Evolutionary conservation across 768 basidiomycete genomes (phyloP), one percentile per base, ranked within the genome.

Genomic region (Leccinum uliginosum): DNA sequence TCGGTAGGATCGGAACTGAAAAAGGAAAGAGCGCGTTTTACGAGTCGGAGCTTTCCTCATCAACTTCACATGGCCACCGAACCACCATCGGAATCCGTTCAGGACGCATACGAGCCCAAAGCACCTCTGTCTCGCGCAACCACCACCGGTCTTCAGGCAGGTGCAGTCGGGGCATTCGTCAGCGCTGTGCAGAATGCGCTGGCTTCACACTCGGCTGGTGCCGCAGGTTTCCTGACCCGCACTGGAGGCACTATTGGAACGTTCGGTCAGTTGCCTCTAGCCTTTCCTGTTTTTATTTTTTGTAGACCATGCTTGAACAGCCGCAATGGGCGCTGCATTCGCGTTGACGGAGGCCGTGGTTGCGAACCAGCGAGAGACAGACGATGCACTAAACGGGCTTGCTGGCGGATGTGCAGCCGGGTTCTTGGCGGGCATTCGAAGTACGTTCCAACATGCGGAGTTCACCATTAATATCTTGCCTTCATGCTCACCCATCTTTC

Each of bases 351-450:
- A 96, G 70, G 78, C 90, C 6, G 74, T 79, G 27, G 83, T 91
- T 21, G 91, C 91, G 54, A 98, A 98, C 73, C 75, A 84, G 58
- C 83, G 93, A 54, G 79, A 84, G 72, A 84, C 76, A 61, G 80
- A 92, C 60, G 95, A 98, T 69, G 78, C 87, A 43, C 65, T 90
- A 59, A 97, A 93, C 65, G 88, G 89, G 50, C 87, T 87, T 47
- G 83, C 84, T 51, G 94, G 90, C 54, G 94, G 89, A 55, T 96
- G 93, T 75, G 93, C 93, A 49, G 93, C 93, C 51, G 94, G 94
- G 47, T 93, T 96, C 74, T 74, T 96, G 60, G 91, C 91, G 29
- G 94, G 94, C 53, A 73, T 95, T 55, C 81, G 91, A 77, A 81
- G 91, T 93, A 65, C 40, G 82, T 55, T 49, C 38, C 11, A 23